Evolutionary conservation across 768 basidiomycete species (phyloP).

Genomic region (Tulasnella sp.): DNA sequence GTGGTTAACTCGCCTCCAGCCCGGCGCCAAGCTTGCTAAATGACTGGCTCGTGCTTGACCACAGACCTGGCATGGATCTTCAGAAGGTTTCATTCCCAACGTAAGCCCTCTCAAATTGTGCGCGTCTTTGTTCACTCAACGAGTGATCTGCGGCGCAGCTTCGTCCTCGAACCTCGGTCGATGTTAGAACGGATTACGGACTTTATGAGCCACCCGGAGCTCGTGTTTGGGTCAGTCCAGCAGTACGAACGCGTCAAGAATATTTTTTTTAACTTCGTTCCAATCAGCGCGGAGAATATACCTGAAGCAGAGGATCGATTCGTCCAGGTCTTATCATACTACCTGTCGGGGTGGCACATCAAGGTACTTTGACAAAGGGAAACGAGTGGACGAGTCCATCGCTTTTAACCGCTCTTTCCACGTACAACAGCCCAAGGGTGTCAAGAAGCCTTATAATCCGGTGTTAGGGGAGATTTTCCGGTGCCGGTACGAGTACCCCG

Average conservation of each 20-base stretch:
- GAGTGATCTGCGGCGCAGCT: slow-evolving; percentile 38
- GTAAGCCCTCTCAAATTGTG: background rate
- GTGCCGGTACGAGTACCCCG: slow-evolving; percentile 86
- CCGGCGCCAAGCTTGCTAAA: background rate
- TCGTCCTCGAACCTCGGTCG: slow-evolving; percentile 93
- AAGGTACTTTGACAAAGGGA: slow-evolving; percentile 42
- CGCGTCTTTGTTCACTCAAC: background rate
- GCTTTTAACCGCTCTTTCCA: background rate
- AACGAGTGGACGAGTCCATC: background rate
- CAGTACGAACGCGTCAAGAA: background rate
- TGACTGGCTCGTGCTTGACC: slow-evolving; percentile 15
- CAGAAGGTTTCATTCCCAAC: slow-evolving; percentile 89
- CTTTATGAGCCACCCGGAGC: slow-evolving; percentile 98
- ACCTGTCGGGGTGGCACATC: slow-evolving; percentile 99
- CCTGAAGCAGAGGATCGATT: slow-evolving; percentile 86
- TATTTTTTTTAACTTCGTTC: background rate
- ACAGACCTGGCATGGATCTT: slow-evolving; percentile 94
- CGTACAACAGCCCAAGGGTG: slow-evolving; percentile 67
- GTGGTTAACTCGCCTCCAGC: slow-evolving; percentile 30
- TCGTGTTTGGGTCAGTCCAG: slow-evolving; percentile 81
- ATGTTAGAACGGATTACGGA: slow-evolving; percentile 99
- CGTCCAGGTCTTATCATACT: slow-evolving; percentile 85
- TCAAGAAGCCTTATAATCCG: slow-evolving; percentile 99
- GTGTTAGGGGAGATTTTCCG: slow-evolving; percentile 97
- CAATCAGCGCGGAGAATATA: slow-evolving; percentile 67